These are phyloP conservation scores for Solanum corneliomulleri DNA, from an alignment of 257 asterid genomes.

Conservation along the genomic window DNA sequence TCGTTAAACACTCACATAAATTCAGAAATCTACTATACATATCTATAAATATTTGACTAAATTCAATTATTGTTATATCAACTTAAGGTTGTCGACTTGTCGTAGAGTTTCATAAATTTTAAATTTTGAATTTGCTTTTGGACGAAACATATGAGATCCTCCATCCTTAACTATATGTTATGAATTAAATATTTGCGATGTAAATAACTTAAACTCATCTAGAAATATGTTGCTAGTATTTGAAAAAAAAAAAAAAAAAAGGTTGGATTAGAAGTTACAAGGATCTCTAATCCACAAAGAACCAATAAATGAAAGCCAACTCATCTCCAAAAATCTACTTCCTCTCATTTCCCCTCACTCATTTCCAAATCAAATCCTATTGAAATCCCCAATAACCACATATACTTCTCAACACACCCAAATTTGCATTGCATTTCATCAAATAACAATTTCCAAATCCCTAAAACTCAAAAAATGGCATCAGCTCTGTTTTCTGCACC, in stretches of 20 bases:
- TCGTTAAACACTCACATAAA: no score
- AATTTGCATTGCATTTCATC: background rate
- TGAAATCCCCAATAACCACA: background rate
- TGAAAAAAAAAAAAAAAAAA: background rate
- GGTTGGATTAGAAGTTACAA: background rate
- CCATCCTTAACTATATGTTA: no score
- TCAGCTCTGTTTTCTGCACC: slow-evolving; percentile 68
- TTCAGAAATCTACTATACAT: no score
- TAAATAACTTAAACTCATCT: no score
- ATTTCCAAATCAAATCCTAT: slow-evolving; percentile 8
- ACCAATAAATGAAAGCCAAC: slow-evolving; percentile 53
- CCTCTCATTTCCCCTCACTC: slow-evolving; percentile 36
- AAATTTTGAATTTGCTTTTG: no score
- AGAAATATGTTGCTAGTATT: no score
- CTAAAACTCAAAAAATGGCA: slow-evolving; percentile 37
- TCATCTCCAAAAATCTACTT: slow-evolving; percentile 42
- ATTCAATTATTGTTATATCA: no score
- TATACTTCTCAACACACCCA: background rate
- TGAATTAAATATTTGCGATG: background rate
- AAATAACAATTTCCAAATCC: background rate
- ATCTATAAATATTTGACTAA: no score
- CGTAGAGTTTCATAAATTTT: no score
- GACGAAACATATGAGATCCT: no score
- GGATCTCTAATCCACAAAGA: slow-evolving; percentile 40
- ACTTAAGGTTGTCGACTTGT: no score